phyloP scores from a whole-genome alignment of 805 yeast species.

The Cyberlindnera galapagoensis region DNA sequence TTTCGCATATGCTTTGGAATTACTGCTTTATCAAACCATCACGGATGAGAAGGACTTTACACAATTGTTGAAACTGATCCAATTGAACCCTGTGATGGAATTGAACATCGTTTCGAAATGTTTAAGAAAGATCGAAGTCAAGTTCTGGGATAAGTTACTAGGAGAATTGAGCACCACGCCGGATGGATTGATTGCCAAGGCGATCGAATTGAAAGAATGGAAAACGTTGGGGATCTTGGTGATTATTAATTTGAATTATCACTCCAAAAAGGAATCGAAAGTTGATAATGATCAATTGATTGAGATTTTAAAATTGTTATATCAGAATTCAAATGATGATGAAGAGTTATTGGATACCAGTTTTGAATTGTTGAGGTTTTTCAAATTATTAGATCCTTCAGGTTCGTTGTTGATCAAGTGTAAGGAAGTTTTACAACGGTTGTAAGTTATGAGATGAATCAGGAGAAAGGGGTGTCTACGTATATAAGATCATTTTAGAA shows the following conservation, averaged over 20 bases:
- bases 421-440: constrained; percentile 2
- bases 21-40: constrained; percentile 33
- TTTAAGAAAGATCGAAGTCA: constrained; percentile 44
- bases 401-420: constrained; percentile 17
- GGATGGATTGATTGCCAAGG: constrained; percentile 33
- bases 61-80: constrained; percentile 17
- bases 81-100: constrained; percentile 17
- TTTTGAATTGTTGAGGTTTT: constrained; percentile 25
- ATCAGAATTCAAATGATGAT: constrained; percentile 22
- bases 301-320: constrained; percentile 21
- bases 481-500: too few relatives aligned
- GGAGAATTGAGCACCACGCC: constrained; percentile 33
- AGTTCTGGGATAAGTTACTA: constrained; percentile 40
- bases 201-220: constrained; percentile 35
- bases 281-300: constrained; percentile 19
- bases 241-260: constrained; percentile 39
- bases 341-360: constrained; percentile 27
- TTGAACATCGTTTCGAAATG: constrained; percentile 38
- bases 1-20: constrained; percentile 40
- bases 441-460: too few relatives aligned
- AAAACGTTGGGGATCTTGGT: constrained; percentile 41
- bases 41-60: constrained; percentile 17
- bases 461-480: too few relatives aligned
- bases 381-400: constrained; percentile 23
- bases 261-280: constrained; percentile 4